Conservation (phyloP, 2,329 filamentous ascomycete species). For the Stagonosporopsis tanaceti region DNA sequence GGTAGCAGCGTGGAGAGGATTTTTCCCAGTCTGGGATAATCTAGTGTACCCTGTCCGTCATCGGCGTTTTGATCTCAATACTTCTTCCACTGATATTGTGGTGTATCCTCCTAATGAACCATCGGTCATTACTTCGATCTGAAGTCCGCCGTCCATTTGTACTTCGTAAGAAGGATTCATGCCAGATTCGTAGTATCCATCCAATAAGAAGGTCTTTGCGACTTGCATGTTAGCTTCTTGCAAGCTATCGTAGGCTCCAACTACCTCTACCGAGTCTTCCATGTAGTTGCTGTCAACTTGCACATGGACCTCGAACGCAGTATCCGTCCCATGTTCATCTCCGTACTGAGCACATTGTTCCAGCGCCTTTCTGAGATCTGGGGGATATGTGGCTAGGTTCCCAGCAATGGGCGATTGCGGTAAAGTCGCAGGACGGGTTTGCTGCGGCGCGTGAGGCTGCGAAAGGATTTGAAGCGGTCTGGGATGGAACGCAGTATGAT, state of each 20-base stretch:
- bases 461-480: slow-evolving; percentile 19
- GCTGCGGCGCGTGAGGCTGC: slow-evolving; percentile 17
- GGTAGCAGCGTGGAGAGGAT: not conserved
- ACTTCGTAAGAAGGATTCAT: slow-evolving; percentile 1
- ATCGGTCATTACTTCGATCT: not conserved
- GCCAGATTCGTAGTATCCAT: not conserved
- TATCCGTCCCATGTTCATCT: not conserved
- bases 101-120: not conserved
- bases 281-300: not conserved
- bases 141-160: not conserved
- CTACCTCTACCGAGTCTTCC: not conserved
- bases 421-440: slow-evolving; percentile 5
- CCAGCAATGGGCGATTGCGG: slow-evolving; percentile 9
- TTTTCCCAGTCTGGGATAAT: not conserved
- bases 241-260: not conserved
- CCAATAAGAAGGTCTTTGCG: not conserved
- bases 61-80: not conserved
- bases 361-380: slow-evolving; percentile 5
- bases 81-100: not conserved
- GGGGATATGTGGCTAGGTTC: slow-evolving; percentile 24
- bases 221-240: slow-evolving; percentile 14
- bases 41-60: not conserved
- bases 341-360: slow-evolving; percentile 2
- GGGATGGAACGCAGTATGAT: slow-evolving; percentile 16
- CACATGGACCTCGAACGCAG: not conserved